phyloP scores from a whole-genome alignment of 2,329 filamentous ascomycete genomes.

The Aspergillus novoparasiticus region DNA sequence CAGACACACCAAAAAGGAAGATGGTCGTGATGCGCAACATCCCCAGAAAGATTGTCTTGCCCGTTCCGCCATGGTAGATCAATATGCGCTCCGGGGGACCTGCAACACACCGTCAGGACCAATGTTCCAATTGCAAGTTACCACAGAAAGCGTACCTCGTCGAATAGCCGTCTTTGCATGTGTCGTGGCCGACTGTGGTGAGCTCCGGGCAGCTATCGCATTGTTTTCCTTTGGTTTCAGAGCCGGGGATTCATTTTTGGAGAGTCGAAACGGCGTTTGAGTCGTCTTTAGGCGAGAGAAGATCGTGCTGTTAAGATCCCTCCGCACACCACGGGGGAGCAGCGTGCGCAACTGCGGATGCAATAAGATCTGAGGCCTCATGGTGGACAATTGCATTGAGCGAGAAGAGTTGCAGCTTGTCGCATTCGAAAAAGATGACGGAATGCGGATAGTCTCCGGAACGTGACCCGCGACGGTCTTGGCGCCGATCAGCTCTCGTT shows the following conservation, averaged over 20 bases:
- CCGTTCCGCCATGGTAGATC: conserved; percentile 75
- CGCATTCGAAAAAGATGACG: conserved; percentile 5
- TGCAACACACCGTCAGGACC: conserved; percentile 23
- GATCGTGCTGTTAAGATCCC: conserved; percentile 28
- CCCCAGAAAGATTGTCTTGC: conserved; percentile 67
- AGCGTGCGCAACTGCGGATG: conserved; percentile 33
- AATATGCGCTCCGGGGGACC: conserved; percentile 54
- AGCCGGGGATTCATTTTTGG: conserved; percentile 24
- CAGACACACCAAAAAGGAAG: conserved; percentile 68
- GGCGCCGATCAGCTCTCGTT: background rate
- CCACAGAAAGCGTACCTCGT: conserved; percentile 28
- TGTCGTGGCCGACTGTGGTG: conserved; percentile 19
- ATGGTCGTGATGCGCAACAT: conserved; percentile 72
- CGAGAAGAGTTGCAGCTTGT: background rate
- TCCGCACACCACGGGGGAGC: conserved; percentile 28
- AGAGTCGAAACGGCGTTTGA: conserved; percentile 24
- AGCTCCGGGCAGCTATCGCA: conserved; percentile 14
- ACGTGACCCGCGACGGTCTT: conserved; percentile 13
- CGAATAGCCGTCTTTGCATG: conserved; percentile 30
- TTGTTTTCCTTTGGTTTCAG: conserved; percentile 25
- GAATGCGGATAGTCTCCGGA: conserved; percentile 10
- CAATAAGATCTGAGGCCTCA: conserved; percentile 31
- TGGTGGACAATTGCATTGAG: conserved; percentile 11
- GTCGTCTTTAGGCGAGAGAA: conserved; percentile 34
- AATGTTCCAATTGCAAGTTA: background rate